Evolutionary conservation across 768 basidiomycete species (phyloP).

Genomic region (Hydnomerulius pinastri): DNA sequence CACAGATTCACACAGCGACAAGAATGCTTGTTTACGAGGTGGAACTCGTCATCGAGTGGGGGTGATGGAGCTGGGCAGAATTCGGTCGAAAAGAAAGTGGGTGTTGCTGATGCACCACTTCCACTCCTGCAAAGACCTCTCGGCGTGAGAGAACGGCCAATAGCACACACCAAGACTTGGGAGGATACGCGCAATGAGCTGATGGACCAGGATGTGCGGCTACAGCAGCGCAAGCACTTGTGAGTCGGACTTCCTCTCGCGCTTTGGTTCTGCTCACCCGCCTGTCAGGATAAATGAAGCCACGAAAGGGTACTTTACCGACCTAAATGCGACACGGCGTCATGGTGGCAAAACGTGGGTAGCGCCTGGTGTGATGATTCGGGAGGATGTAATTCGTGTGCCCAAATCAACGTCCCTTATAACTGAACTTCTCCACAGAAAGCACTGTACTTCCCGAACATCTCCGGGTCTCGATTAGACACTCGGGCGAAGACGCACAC

Average conservation of each 20-base stretch:
- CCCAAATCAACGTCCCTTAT: neutral
- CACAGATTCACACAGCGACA: constrained; percentile 6
- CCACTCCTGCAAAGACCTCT: constrained; percentile 62
- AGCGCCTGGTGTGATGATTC: constrained; percentile 85
- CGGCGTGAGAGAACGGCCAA: constrained; percentile 73
- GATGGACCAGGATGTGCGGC: constrained; percentile 68
- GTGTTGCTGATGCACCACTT: constrained; percentile 21
- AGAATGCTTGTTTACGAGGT: constrained; percentile 11
- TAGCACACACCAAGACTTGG: constrained; percentile 57
- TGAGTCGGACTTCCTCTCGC: constrained; percentile 23
- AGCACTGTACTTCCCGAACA: constrained; percentile 90
- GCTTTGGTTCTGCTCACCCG: neutral
- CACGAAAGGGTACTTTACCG: constrained; percentile 86
- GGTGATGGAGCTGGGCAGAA: neutral
- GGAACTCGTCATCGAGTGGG: constrained; percentile 17
- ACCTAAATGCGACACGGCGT: constrained; percentile 74
- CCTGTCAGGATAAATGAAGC: constrained; percentile 55
- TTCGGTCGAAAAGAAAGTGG: neutral
- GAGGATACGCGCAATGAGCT: constrained; percentile 66
- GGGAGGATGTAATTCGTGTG: constrained; percentile 74
- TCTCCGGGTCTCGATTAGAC: constrained; percentile 69
- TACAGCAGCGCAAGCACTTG: constrained; percentile 70
- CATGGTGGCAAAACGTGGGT: constrained; percentile 96
- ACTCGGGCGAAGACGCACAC: constrained; percentile 64
- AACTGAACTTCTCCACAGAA: constrained; percentile 50